Base-by-base conservation (phyloP, 805 yeast genomes). In the Sugiyamaella chiloensis region DNA sequence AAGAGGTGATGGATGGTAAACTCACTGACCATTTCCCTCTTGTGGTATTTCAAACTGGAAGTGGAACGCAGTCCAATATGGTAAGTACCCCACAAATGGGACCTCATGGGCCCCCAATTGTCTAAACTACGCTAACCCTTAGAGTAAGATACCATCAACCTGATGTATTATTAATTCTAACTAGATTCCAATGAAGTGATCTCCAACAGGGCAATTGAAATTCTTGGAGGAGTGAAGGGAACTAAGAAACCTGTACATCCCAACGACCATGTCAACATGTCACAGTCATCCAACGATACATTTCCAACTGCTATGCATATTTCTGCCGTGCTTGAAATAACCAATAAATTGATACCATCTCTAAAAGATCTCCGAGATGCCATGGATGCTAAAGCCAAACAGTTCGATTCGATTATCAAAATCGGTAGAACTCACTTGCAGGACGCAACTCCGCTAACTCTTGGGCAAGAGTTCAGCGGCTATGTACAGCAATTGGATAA, bases 241-340 rank as follows among this genome's bases (percentile, higher is more conserved):
- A 83, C 96, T 53, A 93, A 93, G 75, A 77, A 72, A 54, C 96
- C 96, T 26, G 96, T 93, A 47, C 99, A 93, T 72, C 99, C 99
- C 57, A 93, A 93, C 72, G 98, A 93, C 71, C 98, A 93, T 72
- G 95, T 90, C 62, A 93, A 93, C 78, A 90, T 88, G 87, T 87
- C 96, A 16, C 98, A 93, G 74, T 87, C 96, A n/a, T 88, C 96
- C 40, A 93, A 93, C 69, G 99, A 93, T 72, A 93, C 98, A 47
- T 93, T 93, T 86, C 99, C 99, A 59, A 90, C 99, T 30, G 99
- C 91, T 48, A 93, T 93, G 99, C 99, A 93, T 75, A 91, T 93
- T 71, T 97, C 99, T 48, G 96, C 98, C 16, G 96, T 90, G 54
- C 79, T 85, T 36, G 96, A 91, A 74, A 86, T 91, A 71, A 72